phyloP scores from a whole-genome alignment of 2,329 filamentous ascomycete species.

The Lachnellula willkommii region DNA sequence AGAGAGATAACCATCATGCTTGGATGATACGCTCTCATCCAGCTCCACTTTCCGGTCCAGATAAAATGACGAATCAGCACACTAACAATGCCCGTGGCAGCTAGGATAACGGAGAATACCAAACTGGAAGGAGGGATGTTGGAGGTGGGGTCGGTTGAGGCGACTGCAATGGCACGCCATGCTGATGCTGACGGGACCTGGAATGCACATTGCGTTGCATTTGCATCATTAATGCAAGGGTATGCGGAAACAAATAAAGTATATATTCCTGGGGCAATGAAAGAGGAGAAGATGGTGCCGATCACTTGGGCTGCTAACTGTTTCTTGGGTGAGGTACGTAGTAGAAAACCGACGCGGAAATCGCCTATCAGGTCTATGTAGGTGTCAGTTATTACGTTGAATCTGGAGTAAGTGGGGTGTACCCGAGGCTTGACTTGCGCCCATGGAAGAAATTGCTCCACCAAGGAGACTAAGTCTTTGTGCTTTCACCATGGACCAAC shows the following conservation, averaged over 20 bases:
- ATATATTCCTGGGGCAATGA: constrained; percentile 62
- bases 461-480: background rate
- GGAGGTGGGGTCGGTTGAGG: constrained; percentile 53
- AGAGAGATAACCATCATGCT: constrained; percentile 59
- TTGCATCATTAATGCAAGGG: constrained; percentile 55
- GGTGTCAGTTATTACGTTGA: background rate
- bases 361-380: constrained; percentile 50
- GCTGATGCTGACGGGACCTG: constrained; percentile 57
- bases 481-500: no score
- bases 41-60: constrained; percentile 47
- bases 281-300: constrained; percentile 59
- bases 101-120: constrained; percentile 54
- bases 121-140: constrained; percentile 46
- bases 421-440: background rate
- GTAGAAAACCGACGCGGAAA: constrained; percentile 63
- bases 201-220: constrained; percentile 50
- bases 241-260: constrained; percentile 64
- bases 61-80: constrained; percentile 51
- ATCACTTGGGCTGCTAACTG: constrained; percentile 63
- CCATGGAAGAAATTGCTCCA: background rate
- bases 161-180: constrained; percentile 60
- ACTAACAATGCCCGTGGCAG: constrained; percentile 41
- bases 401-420: no score
- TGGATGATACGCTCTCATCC: constrained; percentile 51
- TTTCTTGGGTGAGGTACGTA: constrained; percentile 57